Evolutionary conservation across 2,329 filamentous ascomycete species (phyloP), one percentile per base, ranked within the genome.

Genomic region (Trichoderma sp.): DNA sequence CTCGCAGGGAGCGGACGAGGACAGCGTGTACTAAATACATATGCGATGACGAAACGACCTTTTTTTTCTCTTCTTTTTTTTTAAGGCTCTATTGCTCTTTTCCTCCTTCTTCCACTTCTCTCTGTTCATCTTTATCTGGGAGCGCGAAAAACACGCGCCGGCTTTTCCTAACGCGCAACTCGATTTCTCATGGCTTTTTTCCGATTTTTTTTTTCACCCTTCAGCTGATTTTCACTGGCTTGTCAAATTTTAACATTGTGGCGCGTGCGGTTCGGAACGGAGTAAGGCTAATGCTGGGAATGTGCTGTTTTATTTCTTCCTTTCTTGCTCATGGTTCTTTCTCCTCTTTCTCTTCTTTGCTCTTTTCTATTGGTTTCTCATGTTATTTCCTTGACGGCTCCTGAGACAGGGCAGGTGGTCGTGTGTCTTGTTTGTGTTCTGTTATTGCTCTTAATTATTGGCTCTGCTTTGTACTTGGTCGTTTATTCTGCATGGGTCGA

Each of bases 1-100:
- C 66, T 91, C 89, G 58, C 89, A 90, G 75, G 89, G 88, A 67
- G 87, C 85, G 57, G 89, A 91, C 74, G 89, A 91, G 80, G 88
- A 90, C 75, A 90, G 88, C 82, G 86, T 90, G 82, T 90, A 90
- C 77, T 90, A 87, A 83, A 84, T 80, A 78, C 79, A 74, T 77
- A 71, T 73, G 77, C 80, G 73, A 86, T 75, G 81, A 85, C 72
- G 79, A 78, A 84, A 86, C 78, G 84, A 85, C 72, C 67, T 71
- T 74, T 73, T 67, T 73, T 72, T 73, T 71, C 76, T 42, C 71
- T 71, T n/a, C 7, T 74, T 76, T 45, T 25, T n/a, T n/a, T n/a
- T n/a, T n/a, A n/a, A n/a, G n/a, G n/a, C n/a, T n/a, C n/a, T n/a
- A n/a, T n/a, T n/a, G n/a, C n/a, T n/a, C n/a, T n/a, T n/a, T n/a